Conservation (phyloP, 2,329 filamentous ascomycete species). For the Drechslerella coelobrocha region DNA sequence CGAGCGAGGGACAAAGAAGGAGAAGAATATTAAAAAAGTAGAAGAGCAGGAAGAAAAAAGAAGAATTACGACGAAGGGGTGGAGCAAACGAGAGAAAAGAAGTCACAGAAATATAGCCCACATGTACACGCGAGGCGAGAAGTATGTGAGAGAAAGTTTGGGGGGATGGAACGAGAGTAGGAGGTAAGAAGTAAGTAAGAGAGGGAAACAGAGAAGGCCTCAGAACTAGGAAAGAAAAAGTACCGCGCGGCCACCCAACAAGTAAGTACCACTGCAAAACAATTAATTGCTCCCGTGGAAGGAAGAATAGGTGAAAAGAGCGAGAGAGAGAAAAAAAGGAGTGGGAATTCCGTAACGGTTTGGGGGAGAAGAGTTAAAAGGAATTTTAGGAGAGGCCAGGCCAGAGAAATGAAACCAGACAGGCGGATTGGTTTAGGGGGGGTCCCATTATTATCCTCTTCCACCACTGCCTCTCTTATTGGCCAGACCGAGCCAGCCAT, state of each 20-base stretch:
- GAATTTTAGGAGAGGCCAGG: constrained; percentile 15
- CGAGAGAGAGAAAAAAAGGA: constrained; percentile 26
- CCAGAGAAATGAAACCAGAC: constrained; percentile 42
- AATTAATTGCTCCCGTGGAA: background rate
- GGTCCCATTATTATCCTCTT: no score
- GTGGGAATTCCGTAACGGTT: constrained; percentile 39
- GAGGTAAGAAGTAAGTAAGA: constrained; percentile 6
- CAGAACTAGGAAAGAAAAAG: background rate
- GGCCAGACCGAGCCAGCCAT: no score
- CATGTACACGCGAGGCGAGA: background rate
- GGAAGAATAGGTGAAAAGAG: constrained; percentile 9
- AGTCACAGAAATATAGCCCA: background rate
- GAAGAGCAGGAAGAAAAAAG: background rate
- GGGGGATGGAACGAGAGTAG: background rate
- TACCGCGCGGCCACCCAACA: background rate
- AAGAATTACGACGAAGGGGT: no score
- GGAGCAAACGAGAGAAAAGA: background rate
- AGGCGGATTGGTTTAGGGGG: constrained; percentile 34
- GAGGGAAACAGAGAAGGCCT: background rate
- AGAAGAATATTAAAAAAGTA: no score
- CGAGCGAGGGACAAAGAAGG: constrained; percentile 1
- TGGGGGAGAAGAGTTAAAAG: constrained; percentile 48
- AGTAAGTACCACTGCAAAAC: constrained; percentile 1
- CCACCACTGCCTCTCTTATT: no score
- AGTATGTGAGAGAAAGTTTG: background rate